Conservation (phyloP, 768 basidiomycete species). For the Xerocomus brunneocitrinus region DNA sequence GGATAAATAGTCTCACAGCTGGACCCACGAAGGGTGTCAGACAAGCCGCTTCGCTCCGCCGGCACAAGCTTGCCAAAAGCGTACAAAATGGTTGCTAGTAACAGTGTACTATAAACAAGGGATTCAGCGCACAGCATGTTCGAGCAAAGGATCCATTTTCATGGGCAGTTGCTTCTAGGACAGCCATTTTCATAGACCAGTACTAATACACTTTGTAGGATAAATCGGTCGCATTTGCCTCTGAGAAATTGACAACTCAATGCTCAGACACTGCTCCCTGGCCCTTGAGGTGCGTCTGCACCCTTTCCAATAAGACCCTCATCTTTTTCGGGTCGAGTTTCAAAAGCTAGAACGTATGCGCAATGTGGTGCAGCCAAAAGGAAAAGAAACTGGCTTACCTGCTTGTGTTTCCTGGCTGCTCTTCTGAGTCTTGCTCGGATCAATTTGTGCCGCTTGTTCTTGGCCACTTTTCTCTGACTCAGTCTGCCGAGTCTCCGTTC, state of each 20-base stretch:
- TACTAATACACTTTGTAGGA: not conserved
- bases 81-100: conserved; percentile 2
- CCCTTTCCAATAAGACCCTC: not conserved
- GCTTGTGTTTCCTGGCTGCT: not conserved
- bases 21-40: conserved; percentile 20
- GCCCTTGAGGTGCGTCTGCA: conserved; percentile 4
- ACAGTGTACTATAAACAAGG: conserved; percentile 5
- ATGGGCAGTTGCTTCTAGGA: not conserved
- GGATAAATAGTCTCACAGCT: conserved; percentile 1
- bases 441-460: not conserved
- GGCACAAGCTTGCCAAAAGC: conserved; percentile 18
- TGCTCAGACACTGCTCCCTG: not conserved
- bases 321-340: not conserved
- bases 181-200: not conserved
- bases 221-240: no score
- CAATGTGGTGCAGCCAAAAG: not conserved
- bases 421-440: not conserved
- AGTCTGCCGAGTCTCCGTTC: not conserved
- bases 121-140: not conserved
- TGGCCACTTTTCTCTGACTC: not conserved
- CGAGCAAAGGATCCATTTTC: no score
- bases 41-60: conserved; percentile 1
- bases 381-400: not conserved
- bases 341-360: not conserved
- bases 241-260: not conserved